Evolutionary conservation across 2,329 filamentous ascomycete genomes (phyloP).

Genomic region (Aspergillus viridinutans): DNA sequence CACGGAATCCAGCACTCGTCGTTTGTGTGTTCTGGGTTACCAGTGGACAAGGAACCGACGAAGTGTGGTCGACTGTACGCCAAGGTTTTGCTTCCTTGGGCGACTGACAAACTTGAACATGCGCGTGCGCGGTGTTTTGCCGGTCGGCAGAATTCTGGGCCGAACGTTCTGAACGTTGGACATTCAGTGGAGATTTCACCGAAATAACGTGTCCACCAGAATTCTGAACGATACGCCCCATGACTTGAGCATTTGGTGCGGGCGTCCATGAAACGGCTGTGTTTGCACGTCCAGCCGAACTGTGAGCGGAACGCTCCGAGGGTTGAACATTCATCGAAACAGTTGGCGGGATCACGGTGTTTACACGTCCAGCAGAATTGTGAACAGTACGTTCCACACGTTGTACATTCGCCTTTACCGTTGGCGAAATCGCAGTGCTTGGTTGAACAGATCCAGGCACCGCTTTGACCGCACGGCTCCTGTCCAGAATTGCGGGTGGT

Average conservation of each 20-base stretch:
- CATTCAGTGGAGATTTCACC: neutral
- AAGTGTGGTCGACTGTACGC: neutral
- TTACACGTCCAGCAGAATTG: neutral
- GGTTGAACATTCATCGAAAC: neutral
- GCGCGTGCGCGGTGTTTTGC: neutral
- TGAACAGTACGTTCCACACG: neutral
- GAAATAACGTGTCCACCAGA: neutral
- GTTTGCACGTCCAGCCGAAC: neutral
- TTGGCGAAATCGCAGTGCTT: neutral
- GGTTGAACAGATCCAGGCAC: neutral
- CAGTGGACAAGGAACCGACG: neutral
- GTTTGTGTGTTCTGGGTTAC: neutral
- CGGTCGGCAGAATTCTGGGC: neutral
- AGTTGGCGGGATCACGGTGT: neutral
- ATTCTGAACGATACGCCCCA: neutral
- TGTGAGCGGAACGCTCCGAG: neutral
- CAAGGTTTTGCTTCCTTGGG: neutral
- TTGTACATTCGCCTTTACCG: neutral
- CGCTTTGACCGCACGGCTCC: neutral
- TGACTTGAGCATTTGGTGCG: neutral
- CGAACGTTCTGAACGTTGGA: neutral
- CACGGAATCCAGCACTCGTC: neutral
- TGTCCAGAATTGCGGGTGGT: neutral
- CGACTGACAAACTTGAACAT: neutral
- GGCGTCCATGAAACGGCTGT: neutral